Evolutionary conservation across 768 basidiomycete genomes (phyloP).

Genomic region (Mycena rebaudengoi): DNA sequence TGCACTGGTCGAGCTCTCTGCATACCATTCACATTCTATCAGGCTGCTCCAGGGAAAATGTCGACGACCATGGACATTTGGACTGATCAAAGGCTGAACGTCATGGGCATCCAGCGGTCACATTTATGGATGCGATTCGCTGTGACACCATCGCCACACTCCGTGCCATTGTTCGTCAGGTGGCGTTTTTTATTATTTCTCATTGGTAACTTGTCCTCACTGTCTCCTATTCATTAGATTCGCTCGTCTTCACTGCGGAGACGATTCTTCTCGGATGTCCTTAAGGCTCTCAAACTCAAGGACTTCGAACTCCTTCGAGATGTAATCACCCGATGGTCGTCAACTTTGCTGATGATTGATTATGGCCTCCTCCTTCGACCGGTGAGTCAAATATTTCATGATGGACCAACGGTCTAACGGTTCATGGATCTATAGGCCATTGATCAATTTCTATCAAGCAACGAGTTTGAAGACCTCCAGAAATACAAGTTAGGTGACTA

Average conservation of each 20-base stretch:
- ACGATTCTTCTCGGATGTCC: slow-evolving; percentile 30
- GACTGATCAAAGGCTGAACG: slow-evolving; percentile 34
- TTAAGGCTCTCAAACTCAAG: slow-evolving; percentile 1
- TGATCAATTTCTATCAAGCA: slow-evolving; percentile 22
- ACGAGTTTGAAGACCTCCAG: slow-evolving; percentile 33
- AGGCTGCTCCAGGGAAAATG: slow-evolving; percentile 40
- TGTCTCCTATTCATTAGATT: slow-evolving; percentile 29
- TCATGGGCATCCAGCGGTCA: background rate
- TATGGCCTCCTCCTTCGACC: slow-evolving; percentile 30
- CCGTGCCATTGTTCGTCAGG: slow-evolving; percentile 31
- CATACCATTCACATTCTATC: slow-evolving; percentile 20
- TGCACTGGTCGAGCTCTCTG: background rate
- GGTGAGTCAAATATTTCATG: slow-evolving; percentile 23
- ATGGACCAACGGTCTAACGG: background rate
- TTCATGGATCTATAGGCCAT: slow-evolving; percentile 36
- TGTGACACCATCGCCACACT: slow-evolving; percentile 32
- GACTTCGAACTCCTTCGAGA: slow-evolving; percentile 38
- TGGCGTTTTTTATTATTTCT: slow-evolving; percentile 18
- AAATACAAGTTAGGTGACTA: slow-evolving; percentile 26
- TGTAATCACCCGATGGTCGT: slow-evolving; percentile 40
- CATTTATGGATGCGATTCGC: slow-evolving; percentile 13
- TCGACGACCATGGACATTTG: slow-evolving; percentile 47
- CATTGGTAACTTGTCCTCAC: background rate
- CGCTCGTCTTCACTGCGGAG: slow-evolving; percentile 34
- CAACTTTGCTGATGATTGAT: slow-evolving; percentile 39